phyloP scores from a whole-genome alignment of 2,329 filamentous ascomycete species.

The Colletotrichum melonis region DNA sequence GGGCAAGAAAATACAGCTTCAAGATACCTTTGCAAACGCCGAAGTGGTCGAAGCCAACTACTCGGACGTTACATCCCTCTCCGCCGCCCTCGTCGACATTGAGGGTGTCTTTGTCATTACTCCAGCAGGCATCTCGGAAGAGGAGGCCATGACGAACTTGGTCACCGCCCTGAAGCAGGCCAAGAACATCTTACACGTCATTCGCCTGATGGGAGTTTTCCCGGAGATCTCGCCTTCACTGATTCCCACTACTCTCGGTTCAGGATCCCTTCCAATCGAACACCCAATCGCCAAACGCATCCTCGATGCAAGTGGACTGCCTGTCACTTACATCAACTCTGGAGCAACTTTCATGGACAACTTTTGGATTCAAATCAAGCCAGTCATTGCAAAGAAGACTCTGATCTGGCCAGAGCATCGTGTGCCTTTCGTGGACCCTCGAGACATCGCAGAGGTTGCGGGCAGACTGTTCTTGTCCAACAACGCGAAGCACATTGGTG shows the following conservation, averaged over 20 bases:
- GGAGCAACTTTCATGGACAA: conserved; percentile 17
- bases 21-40: not conserved
- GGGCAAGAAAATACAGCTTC: not conserved
- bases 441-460: not conserved
- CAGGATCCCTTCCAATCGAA: not conserved
- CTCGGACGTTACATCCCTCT: not conserved
- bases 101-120: conserved; percentile 16
- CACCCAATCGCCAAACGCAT: conserved; percentile 2
- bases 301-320: conserved; percentile 10
- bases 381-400: not conserved
- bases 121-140: not conserved
- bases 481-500: conserved; percentile 5
- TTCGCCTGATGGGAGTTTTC: conserved; percentile 4
- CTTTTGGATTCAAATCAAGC: not conserved
- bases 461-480: too few species aligned
- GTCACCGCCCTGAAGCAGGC: not conserved
- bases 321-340: conserved; percentile 8
- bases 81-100: not conserved
- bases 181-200: not conserved
- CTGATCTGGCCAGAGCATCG: conserved; percentile 20
- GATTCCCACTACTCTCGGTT: not conserved
- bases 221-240: not conserved
- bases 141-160: not conserved
- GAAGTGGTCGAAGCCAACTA: conserved; percentile 4
- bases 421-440: conserved; percentile 7